Evolutionary conservation across 495 filamentous ascomycete species (phyloP), one percentile per base, ranked within the genome.

Genomic region (Pseudevernia furfuracea): DNA sequence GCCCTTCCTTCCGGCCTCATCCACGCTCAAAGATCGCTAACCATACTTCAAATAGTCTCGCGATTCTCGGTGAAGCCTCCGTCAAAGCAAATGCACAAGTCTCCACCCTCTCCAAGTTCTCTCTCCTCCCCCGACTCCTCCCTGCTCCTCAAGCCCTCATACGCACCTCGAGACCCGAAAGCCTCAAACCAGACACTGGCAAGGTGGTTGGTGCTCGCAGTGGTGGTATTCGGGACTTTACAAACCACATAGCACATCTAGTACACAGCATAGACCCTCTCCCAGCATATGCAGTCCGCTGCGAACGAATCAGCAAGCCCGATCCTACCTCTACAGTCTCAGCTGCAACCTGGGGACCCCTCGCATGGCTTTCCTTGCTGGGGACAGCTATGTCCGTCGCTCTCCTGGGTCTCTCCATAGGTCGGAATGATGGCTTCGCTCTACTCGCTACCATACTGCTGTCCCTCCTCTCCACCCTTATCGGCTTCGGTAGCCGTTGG

Each of bases 81-180:
- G 66, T 75, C 28, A 71, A 52, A 28, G 38, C 58, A 59, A 67
- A 74, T 46, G 62, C 74, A 64, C 74, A 77, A 61, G 75, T 69
- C 63, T 71, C 75, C 5, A 69, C 71, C 1, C 75, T 76, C 28
- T 70, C 72, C 69, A 67, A 71, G 8, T 66, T 74, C 66, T 66
- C 67, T 36, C 69, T 71, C 43, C 67, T 71, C 10, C 86, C 86
- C 38, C 84, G 85, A 57, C 81, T 89, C 52, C 78, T 88, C 37
- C 86, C 86, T 34, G 86, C 86, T 6, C 86, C 86, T 23, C 85
- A 88, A 72, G 82, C 83, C 38, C 77, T 88, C 34, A 72, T 87
- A 43, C 79, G 82, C 53, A 78, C 84, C 12, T 71, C 77, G 6
- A 81, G 86, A 2, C 86, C 84, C 6, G 73, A 75, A 64, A 81